These are phyloP conservation scores for Taxillus chinensis DNA, from an alignment of 164 flowering plant genomes.

Conservation along the genomic window DNA sequence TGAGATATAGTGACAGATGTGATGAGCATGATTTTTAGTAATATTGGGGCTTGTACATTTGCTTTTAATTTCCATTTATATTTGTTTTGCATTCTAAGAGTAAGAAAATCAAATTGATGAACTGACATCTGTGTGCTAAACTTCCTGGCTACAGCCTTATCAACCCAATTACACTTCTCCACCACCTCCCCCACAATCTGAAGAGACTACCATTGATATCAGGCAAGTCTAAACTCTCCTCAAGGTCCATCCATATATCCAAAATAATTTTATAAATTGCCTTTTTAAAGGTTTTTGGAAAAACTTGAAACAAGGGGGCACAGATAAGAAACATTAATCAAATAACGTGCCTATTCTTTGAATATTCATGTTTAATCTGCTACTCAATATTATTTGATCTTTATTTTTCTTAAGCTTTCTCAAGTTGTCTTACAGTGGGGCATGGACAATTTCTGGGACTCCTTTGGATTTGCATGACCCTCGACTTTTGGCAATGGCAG, in stretches of 20 bases:
- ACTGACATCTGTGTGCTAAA: not conserved
- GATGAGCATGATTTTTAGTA: no score
- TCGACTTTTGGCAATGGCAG: constrained; percentile 89
- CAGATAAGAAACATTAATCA: no score
- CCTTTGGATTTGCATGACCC: constrained; percentile 79
- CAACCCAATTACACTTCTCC: constrained; percentile 87
- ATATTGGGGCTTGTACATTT: no score
- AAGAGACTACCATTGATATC: constrained; percentile 74
- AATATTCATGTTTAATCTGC: not conserved
- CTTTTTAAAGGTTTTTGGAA: no score
- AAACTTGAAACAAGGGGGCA: no score
- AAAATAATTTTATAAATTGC: no score
- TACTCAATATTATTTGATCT: not conserved
- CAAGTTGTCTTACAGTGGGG: constrained; percentile 43
- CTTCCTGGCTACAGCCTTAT: constrained; percentile 43
- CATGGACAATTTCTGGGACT: constrained; percentile 80
- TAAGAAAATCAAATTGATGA: not conserved
- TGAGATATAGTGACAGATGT: no score
- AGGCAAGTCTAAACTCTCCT: constrained; percentile 31
- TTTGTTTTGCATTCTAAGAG: not conserved
- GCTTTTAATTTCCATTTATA: no score
- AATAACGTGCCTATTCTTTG: no score
- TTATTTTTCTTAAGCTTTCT: not conserved
- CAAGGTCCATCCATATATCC: not conserved
- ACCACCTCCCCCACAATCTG: constrained; percentile 43